Base-by-base conservation (phyloP, 2,329 filamentous ascomycete genomes). In the Pseudogymnoascus destructans region DNA sequence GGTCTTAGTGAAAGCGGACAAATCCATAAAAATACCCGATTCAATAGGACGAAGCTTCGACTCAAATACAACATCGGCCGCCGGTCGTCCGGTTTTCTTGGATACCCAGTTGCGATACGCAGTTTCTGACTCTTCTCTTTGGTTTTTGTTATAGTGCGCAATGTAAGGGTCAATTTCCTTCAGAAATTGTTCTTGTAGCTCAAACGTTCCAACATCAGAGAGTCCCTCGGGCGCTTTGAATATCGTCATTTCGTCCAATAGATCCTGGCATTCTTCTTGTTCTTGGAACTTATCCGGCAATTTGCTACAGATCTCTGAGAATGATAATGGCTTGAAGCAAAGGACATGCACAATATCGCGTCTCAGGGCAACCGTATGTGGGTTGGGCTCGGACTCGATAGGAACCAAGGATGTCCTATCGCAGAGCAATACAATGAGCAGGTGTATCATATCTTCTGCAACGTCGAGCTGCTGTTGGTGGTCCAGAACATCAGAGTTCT, bases 241-340 rank as follows among this genome's bases (percentile, higher is more conserved):
- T 2, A 79, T 87, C 3, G 93, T 89, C 77, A 97, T 91, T 63
- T 91, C 85, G 60, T 90, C 84, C 5, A 98, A 78, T 2, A 96
- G 83, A 25, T 82, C 79, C 62, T 92, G 84, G 70, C 96, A 95
- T 60, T 90, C 86, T 63, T 95, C 89, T 61, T 89, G 85, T 59
- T 97, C 93, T 62, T 90, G 85, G 59, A 93, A 85, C 66, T 89
- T 89, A 67, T 98, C 93, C 0, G 90, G 89, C 15, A 98, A 76
- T 63, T 92, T 90, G 65, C 79, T 81, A 54, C 85, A 87, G 58
- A 98, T 85, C 63, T 97, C 93, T 9, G 92, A 95, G 74, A 93
- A 97, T 0, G 92, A 95, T 5, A 98, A 76, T 0, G 93, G 91
- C 71, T 95, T 95, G 77, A 97, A 97, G 74, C 92, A 97, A 25